Base-by-base conservation (phyloP, 768 basidiomycete genomes). In the Dentipellis fragilis region DNA sequence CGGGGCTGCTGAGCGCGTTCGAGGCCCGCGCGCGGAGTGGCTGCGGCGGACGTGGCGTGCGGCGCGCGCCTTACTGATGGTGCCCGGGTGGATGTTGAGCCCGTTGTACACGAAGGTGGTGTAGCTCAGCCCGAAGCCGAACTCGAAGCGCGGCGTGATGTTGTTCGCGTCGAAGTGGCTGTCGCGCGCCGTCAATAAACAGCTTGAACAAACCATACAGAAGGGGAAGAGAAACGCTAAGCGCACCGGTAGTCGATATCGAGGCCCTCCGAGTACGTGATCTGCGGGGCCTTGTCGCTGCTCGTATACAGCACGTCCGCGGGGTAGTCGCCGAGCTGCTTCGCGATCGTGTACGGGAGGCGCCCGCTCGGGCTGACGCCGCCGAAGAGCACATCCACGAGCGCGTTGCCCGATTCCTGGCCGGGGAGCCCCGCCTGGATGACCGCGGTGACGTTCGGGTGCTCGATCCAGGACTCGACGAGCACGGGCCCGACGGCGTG, bases 41-140 rank as follows among this genome's bases (percentile, higher is more conserved):
- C 71, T 66, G 10, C 69, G 68, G 0, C 75, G 64, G 10, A 72
- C 68, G 3, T 68, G 70, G n/a, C 75, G 71, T 16, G 60, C 56
- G 9, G 64, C 53, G 3, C 51, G 45, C 4, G 86, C 66, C 54
- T 73, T 71, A 14, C 65, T 65, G 36, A 89, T 69, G 2, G 72
- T 60, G 10, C 21, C 48, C 8, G 48, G 48, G 10, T 22, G 22
- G 48, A 35, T 23, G 29, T 49, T 49, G 9, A 93, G 71, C 35
- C 77, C 71, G 45, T 75, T 80, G 67, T 91, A 94, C 35, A 77
- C 68, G 67, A 94, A 97, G 2, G 70, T 77, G 39, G 93, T 87
- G 72, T 96, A 97, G 55, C 84, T 87, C 64, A 94, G 67, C 0
- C 93, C 93, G 65, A 84, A 94, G 4, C 93, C 93, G 66, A 97